These are phyloP conservation scores for Euphorbia schlechtendalii DNA, from an alignment of 441 rosid genomes.

Conservation along the genomic window DNA sequence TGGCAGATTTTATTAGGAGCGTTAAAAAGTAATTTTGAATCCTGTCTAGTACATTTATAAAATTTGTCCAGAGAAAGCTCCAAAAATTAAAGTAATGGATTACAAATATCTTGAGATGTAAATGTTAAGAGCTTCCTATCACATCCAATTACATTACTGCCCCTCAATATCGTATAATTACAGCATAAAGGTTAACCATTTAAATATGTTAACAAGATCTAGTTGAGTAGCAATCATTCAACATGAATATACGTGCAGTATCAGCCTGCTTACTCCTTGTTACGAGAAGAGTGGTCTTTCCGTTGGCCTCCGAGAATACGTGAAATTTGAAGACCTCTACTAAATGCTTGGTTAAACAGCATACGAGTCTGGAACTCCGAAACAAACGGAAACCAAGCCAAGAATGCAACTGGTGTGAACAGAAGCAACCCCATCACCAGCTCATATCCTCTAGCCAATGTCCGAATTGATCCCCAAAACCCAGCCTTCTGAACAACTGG, in stretches of 20 bases:
- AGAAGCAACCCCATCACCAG: constrained; percentile 84
- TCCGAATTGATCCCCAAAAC: constrained; percentile 85
- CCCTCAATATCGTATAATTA: too few relatives aligned
- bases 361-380: constrained; percentile 98
- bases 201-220: too few relatives aligned
- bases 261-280: constrained; percentile 46
- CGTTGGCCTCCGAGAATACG: constrained; percentile 94
- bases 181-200: too few relatives aligned
- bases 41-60: too few relatives aligned
- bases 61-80: too few relatives aligned
- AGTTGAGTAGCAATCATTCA: too few relatives aligned
- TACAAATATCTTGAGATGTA: too few relatives aligned
- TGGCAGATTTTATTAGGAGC: too few relatives aligned
- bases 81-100: too few relatives aligned
- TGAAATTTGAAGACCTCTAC: constrained; percentile 97
- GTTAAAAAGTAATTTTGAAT: too few relatives aligned
- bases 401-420: constrained; percentile 95
- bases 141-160: background rate
- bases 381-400: constrained; percentile 98
- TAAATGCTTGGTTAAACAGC: constrained; percentile 99
- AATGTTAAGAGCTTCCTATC: constrained; percentile 9
- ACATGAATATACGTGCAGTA: too few relatives aligned
- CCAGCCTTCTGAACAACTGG: constrained; percentile 64
- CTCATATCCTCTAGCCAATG: constrained; percentile 95
- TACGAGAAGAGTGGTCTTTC: constrained; percentile 71